Base-by-base conservation (phyloP, 306 rosid species). In the Spatholobus suberectus region DNA sequence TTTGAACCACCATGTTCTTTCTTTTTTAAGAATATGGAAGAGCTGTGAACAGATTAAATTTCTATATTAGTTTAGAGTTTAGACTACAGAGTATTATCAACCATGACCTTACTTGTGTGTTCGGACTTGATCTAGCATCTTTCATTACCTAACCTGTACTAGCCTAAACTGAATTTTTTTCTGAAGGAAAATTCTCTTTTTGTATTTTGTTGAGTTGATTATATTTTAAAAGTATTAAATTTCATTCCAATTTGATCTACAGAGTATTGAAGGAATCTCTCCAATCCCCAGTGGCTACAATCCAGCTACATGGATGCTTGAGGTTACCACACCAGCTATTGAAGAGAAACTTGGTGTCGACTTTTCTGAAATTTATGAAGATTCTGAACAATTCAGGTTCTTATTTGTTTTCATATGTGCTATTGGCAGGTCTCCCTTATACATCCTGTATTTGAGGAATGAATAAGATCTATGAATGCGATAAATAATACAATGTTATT, bases 221-320 rank as follows among this genome's bases (percentile, higher is more conserved):
- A 32, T 17, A 37, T 38, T 67, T 18, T 67, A 11, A 8, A 17
- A 37, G 49, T 62, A 44, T 63, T 43, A n/a, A 32, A 26, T 76
- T 70, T 38, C 68, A 21, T 68, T 82, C 84, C 54, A 21, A 21
- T 73, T 81, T 83, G 34, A 20, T 79, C 58, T 75, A 67, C 88
- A 94, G 98, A 86, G 68, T 80, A 83, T 93, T 43, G 38, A 47
- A 13, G 93, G 89, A 73, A 37, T 85, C 61, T 1, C 93, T 41
- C 87, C 91, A 32, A 91, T 95, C 86, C 86, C 88, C 1, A 71
- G 49, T 55, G 87, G 86, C 78, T 93, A 93, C 86, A 95, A 95
- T 80, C 98, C 98, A 80, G 97, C 98, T 24, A 93, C 98, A 20
- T 91, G 98, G 98, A 89, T 93, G 93, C 95, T 95, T 34, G 98